Base-by-base conservation (phyloP, 2,329 filamentous ascomycete species). In the Stachybotrys chlorohalonatus region DNA sequence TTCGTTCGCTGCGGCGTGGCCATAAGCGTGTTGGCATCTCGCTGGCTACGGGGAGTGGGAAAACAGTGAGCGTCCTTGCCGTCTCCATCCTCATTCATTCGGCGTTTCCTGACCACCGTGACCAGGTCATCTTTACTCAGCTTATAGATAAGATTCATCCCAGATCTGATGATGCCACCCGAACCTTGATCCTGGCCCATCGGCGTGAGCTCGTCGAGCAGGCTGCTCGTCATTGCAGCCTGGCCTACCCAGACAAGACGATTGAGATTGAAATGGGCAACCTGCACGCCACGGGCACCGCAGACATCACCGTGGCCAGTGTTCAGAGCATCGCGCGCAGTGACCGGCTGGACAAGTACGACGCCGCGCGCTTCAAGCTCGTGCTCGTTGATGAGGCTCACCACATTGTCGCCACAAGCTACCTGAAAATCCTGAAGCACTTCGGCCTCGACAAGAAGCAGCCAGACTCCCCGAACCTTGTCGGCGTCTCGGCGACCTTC, bases 361-460 rank as follows among this genome's bases (percentile, higher is more conserved):
- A 95, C 60, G 88, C 91, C 0, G 70, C 69, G 0, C 76, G 75
- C 7, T 97, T 93, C 76, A 99, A 99, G 71, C 82, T 99, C 0
- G 75, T 99, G 0, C 79, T 99, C 3, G 93, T 99, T 5, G 94
- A 99, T 60, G 94, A 99, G 71, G 94, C 93, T 5, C 94, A 99
- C 68, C 94, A 99, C 70, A 95, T 97, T 53, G 92, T 96, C 49
- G 89, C 94, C 1, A 79, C 83, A 2, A 84, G 85, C 7, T 97
- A 97, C 65, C 77, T 95, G 58, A 79, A 81, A 47, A 80, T 85
- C 0, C 75, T 99, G 51, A 75, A 80, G n/a, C 84, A 97, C 68
- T 95, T 99, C 67, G 83, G 85, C 0, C 78, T 95, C 16, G 71
- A 82, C 54, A 63, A 72, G 52, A 75, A 73, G 59, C 69, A 61